phyloP scores from a whole-genome alignment of 2,329 filamentous ascomycete species.

The Fusarium dimerum region DNA sequence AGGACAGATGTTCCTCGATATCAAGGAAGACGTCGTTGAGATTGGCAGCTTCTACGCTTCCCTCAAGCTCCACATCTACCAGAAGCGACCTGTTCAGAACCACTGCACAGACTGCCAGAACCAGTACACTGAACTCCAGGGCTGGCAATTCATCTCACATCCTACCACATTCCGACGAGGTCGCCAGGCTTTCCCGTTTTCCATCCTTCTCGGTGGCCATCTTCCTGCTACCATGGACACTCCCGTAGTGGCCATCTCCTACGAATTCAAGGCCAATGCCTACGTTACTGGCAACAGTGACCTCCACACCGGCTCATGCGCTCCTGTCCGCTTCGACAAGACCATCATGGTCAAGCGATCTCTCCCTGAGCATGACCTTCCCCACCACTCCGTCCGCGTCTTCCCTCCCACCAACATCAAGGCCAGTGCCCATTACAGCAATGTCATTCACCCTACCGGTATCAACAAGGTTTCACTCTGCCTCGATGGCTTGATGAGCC shows the following conservation, averaged over 20 bases:
- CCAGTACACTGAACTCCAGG: constrained; percentile 72
- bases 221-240: constrained; percentile 83
- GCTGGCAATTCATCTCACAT: constrained; percentile 73
- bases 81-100: constrained; percentile 78
- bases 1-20: constrained; percentile 74
- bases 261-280: constrained; percentile 72
- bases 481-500: constrained; percentile 80
- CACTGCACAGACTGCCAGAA: constrained; percentile 78
- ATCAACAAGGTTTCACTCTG: constrained; percentile 78
- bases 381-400: constrained; percentile 88
- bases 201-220: constrained; percentile 79
- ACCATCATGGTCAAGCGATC: constrained; percentile 77
- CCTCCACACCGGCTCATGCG: constrained; percentile 38
- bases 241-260: constrained; percentile 71
- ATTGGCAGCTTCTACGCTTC: constrained; percentile 73
- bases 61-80: constrained; percentile 69
- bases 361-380: constrained; percentile 69
- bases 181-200: constrained; percentile 82
- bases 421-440: constrained; percentile 77
- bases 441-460: constrained; percentile 83
- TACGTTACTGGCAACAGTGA: constrained; percentile 59
- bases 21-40: constrained; percentile 66
- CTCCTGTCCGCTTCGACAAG: constrained; percentile 62
- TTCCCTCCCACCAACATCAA: constrained; percentile 96
- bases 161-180: constrained; percentile 54